These are phyloP conservation scores for Termitomyces titanicus DNA, from an alignment of 768 basidiomycete genomes.

Conservation along the genomic window DNA sequence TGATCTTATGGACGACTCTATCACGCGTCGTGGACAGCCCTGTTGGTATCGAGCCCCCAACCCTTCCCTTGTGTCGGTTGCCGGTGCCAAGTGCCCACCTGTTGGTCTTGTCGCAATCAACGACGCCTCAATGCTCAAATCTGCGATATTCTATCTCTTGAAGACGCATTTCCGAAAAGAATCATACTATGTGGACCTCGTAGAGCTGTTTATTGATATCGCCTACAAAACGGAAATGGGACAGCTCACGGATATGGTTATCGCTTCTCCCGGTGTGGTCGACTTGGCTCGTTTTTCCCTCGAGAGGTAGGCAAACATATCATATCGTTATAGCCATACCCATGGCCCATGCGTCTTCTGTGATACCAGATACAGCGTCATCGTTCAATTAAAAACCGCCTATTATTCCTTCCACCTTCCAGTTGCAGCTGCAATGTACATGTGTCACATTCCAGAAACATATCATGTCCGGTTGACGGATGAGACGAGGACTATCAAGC, in stretches of 20 bases:
- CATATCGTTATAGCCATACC: neutral
- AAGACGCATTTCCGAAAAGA: constrained; percentile 82
- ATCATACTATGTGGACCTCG: constrained; percentile 78
- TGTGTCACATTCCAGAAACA: constrained; percentile 57
- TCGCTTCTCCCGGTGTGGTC: constrained; percentile 84
- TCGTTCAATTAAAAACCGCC: constrained; percentile 96
- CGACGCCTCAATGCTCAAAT: constrained; percentile 94
- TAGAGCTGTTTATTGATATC: constrained; percentile 89
- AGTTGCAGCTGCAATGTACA: constrained; percentile 88
- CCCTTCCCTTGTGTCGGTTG: constrained; percentile 5
- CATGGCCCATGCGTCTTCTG: neutral
- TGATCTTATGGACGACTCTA: constrained; percentile 96
- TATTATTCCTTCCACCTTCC: constrained; percentile 99
- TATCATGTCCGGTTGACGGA: constrained; percentile 28
- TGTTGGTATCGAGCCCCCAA: constrained; percentile 74
- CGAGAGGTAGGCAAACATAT: constrained; percentile 52
- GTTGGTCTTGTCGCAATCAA: constrained; percentile 90
- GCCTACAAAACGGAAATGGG: constrained; percentile 94
- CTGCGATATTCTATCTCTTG: constrained; percentile 86
- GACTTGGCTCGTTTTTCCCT: constrained; percentile 87
- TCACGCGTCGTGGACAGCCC: constrained; percentile 90
- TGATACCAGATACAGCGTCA: constrained; percentile 68
- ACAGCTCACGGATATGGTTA: constrained; percentile 92
- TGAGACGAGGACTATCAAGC: constrained; percentile 30
- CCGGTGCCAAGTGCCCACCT: constrained; percentile 20